Evolutionary conservation across 2,329 filamentous ascomycete species (phyloP), one percentile per base, ranked within the genome.

Genomic region (Ceratocystis cubensis): DNA sequence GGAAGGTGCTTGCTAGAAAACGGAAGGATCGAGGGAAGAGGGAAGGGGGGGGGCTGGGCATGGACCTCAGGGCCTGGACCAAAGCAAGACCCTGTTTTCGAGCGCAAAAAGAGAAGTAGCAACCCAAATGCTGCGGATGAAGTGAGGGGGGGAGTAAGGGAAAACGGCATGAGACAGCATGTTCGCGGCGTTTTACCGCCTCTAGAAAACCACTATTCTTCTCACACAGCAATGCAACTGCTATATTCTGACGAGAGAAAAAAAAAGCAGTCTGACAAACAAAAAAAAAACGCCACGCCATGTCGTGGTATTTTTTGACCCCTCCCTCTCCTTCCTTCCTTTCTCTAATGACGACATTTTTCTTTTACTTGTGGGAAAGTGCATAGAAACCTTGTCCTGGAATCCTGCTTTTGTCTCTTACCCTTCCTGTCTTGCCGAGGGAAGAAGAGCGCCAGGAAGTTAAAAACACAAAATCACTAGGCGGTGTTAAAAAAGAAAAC

Each of bases 21-120:
- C 53, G 53, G 53, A 59, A 59, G 53, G 53, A 59, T 33, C 53
- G 28, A 59, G 53, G 53, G 53, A n/a, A 57, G 53, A 57, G 28
- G 53, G 28, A 28, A 50, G 25, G 50, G 50, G 25, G 50, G 50
- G 50, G 50, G 50, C 22, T 33, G 53, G 53, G 53, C 53, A 57
- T 57, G 25, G 53, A 30, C 53, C 28, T 59, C 8, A 25, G 48
- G 53, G 53, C 53, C 53, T 59, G 15, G 53, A 59, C 53, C 28
- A 59, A 33, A 50, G 53, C n/a, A 25, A 59, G 53, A 30, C 53
- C 53, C 22, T 57, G 10, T 22, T 30, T 57, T 30, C 53, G 10
- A 57, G 10, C 2, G 28, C 17, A 59, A 33, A 37, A 59, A n/a
- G 28, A 33, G 33, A 59, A 59, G 22, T 1, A 33, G 28, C 53